Evolutionary conservation across 768 basidiomycete species (phyloP).

Genomic region (Coprinellus micaceus): DNA sequence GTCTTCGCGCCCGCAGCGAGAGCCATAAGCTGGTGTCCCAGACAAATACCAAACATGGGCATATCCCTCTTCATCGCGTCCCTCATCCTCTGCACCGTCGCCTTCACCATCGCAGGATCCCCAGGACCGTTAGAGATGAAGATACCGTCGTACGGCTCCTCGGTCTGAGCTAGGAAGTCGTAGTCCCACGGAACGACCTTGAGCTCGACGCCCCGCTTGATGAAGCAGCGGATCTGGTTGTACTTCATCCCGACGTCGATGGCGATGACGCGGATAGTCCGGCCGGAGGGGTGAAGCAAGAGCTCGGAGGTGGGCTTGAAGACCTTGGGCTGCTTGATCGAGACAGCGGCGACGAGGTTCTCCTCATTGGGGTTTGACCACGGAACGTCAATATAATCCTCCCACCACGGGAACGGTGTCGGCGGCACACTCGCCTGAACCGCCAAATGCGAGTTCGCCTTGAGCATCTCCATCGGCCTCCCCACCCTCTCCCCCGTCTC

Average conservation of each 20-base stretch:
- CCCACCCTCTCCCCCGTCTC: constrained; percentile 40
- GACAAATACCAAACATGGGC: constrained; percentile 97
- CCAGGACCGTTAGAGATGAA: constrained; percentile 99
- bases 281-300: constrained; percentile 71
- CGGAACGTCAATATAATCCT: constrained; percentile 77
- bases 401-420: constrained; percentile 63
- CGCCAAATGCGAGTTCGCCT: constrained; percentile 16
- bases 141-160: constrained; percentile 85
- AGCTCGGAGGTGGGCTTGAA: constrained; percentile 58
- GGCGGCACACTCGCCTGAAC: constrained; percentile 50
- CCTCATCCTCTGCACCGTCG: constrained; percentile 66
- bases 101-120: constrained; percentile 80
- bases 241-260: constrained; percentile 99
- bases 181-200: constrained; percentile 99
- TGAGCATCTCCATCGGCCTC: constrained; percentile 29
- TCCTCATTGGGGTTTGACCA: constrained; percentile 85
- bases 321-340: constrained; percentile 61
- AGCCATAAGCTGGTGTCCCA: constrained; percentile 95
- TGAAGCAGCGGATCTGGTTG: constrained; percentile 98
- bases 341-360: constrained; percentile 91
- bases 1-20: constrained; percentile 92
- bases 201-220: constrained; percentile 85
- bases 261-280: constrained; percentile 79
- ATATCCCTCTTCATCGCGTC: constrained; percentile 66
- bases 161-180: constrained; percentile 70